These are phyloP conservation scores for Gymnopilus dilepis DNA, from an alignment of 768 basidiomycete species.

Conservation along the genomic window DNA sequence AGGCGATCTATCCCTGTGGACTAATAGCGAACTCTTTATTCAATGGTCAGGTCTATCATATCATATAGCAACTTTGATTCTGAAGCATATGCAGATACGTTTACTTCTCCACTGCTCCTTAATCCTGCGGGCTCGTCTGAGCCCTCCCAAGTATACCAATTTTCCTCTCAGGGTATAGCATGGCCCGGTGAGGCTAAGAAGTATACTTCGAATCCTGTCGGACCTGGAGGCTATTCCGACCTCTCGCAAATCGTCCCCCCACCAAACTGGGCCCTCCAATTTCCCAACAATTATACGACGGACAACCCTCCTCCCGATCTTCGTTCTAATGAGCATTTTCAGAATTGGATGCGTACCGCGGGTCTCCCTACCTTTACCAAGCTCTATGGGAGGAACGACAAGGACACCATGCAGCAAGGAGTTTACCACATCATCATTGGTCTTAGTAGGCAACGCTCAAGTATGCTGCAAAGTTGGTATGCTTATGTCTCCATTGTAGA, in stretches of 20 bases:
- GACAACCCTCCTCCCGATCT: conserved; percentile 75
- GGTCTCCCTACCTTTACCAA: conserved; percentile 97
- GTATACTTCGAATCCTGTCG: conserved; percentile 66
- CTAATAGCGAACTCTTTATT: conserved; percentile 97
- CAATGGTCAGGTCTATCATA: conserved; percentile 66
- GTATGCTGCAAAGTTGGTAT: conserved; percentile 14
- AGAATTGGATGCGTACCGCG: conserved; percentile 99
- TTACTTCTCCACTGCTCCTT: conserved; percentile 62
- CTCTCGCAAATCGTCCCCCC: conserved; percentile 83
- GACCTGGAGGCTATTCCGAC: conserved; percentile 53
- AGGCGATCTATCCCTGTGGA: conserved; percentile 91
- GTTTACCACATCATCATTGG: conserved; percentile 76
- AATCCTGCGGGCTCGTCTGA: conserved; percentile 56
- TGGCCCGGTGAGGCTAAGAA: conserved; percentile 96
- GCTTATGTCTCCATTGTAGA: conserved; percentile 52
- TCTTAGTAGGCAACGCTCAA: conserved; percentile 67
- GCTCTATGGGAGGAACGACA: conserved; percentile 90
- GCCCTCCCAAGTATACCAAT: conserved; percentile 61
- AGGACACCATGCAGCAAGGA: conserved; percentile 70
- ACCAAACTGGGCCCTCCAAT: conserved; percentile 85
- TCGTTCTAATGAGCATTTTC: conserved; percentile 85
- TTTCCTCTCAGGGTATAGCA: conserved; percentile 84
- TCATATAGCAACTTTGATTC: not conserved
- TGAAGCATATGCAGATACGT: conserved; percentile 66
- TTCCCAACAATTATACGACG: conserved; percentile 73